These are phyloP conservation scores for Aspergillus kassunensis DNA, from an alignment of 495 filamentous ascomycete species.

Conservation along the genomic window DNA sequence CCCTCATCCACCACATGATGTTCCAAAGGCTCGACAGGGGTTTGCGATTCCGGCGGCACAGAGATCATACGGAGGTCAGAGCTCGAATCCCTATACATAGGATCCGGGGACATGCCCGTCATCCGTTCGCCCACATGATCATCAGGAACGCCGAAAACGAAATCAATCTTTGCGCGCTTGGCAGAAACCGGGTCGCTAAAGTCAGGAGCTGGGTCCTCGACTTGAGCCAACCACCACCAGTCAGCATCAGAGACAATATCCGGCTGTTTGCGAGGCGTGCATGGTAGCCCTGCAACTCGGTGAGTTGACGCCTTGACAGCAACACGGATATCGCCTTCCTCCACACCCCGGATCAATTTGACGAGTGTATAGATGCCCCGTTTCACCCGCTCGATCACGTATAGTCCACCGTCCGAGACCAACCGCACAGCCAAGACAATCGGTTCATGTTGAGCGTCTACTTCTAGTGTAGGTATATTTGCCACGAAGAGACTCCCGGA, in stretches of 20 bases:
- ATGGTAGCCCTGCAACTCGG: conserved; percentile 30
- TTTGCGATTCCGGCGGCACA: conserved; percentile 16
- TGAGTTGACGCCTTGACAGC: conserved; percentile 36
- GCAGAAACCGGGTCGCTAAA: conserved; percentile 11
- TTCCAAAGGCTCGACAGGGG: not conserved
- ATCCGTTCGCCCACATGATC: conserved; percentile 6
- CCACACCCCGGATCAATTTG: conserved; percentile 63
- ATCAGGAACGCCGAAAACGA: conserved; percentile 32
- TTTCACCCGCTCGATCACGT: conserved; percentile 69
- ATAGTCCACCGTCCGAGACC: conserved; percentile 54
- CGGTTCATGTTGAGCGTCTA: conserved; percentile 39
- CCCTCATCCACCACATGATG: conserved; percentile 15
- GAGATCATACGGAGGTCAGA: conserved; percentile 1
- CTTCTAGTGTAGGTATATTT: conserved; percentile 58
- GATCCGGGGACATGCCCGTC: conserved; percentile 21
- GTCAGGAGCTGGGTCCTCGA: conserved; percentile 31
- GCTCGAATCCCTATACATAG: conserved; percentile 13
- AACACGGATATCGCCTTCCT: conserved; percentile 33
- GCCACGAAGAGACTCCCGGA: conserved; percentile 54
- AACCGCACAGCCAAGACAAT: conserved; percentile 63
- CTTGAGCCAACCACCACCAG: conserved; percentile 39
- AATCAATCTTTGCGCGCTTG: conserved; percentile 27
- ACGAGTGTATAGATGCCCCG: conserved; percentile 65
- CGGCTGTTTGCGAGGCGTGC: conserved; percentile 16
- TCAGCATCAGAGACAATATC: conserved; percentile 13